A percentile compares a stretch with the other conserved stretches of the same genome.
Evolutionary conservation across 495 filamentous ascomycete species (phyloP).

Genomic region (Xylaria telfairii): DNA sequence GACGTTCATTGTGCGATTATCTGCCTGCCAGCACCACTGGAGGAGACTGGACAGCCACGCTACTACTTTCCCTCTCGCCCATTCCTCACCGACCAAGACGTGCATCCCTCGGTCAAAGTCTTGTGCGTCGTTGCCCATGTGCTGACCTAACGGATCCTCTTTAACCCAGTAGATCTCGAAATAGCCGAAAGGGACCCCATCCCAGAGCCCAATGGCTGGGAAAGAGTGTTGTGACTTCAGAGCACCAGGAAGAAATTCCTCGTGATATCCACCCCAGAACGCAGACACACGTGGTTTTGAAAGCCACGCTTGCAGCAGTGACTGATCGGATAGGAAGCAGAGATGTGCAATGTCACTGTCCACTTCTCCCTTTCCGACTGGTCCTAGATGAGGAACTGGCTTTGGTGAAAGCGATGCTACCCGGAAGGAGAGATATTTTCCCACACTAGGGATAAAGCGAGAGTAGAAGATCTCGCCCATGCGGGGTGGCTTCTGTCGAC

Average conservation of each 20-base stretch:
- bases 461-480: constrained; percentile 90
- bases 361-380: constrained; percentile 49
- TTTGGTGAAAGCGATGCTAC: constrained; percentile 67
- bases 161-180: constrained; percentile 99
- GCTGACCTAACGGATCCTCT: constrained; percentile 77
- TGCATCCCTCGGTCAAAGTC: constrained; percentile 92
- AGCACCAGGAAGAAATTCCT: constrained; percentile 68
- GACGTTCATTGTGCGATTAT: constrained; percentile 81
- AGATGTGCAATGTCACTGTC: constrained; percentile 36
- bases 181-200: constrained; percentile 93
- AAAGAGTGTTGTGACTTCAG: constrained; percentile 77
- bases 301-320: constrained; percentile 89
- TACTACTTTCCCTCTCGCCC: constrained; percentile 78
- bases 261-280: constrained; percentile 79
- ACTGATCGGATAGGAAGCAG: constrained; percentile 63
- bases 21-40: constrained; percentile 81
- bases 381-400: constrained; percentile 61
- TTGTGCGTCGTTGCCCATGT: constrained; percentile 64
- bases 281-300: constrained; percentile 81
- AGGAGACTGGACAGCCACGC: constrained; percentile 85
- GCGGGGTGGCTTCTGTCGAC: constrained; percentile 86
- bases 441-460: constrained; percentile 80
- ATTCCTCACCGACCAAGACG: constrained; percentile 88
- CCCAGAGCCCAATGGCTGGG: constrained; percentile 92
- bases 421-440: constrained; percentile 88